Evolutionary conservation across 108 stramenopile species (phyloP).

Genomic region (Discostella stelligeroides): DNA sequence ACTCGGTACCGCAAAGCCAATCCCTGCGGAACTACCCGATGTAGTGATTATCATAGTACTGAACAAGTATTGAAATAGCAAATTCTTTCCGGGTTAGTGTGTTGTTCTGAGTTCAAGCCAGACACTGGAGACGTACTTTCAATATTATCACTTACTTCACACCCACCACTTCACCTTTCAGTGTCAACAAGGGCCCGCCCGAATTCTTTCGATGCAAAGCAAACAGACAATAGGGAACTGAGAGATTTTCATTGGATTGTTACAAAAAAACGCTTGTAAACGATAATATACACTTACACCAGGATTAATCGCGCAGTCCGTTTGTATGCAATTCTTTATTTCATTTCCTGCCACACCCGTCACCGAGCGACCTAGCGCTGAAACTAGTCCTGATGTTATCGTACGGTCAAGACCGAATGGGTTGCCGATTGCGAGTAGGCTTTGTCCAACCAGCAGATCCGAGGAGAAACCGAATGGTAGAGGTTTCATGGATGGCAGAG

Average conservation of each 20-base stretch:
- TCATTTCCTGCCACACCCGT: conserved; percentile 65
- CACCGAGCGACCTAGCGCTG: conserved; percentile 86
- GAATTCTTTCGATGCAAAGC: conserved; percentile 43
- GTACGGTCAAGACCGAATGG: conserved; percentile 87
- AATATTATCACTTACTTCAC: conserved; percentile 88
- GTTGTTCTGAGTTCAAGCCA: conserved; percentile 85
- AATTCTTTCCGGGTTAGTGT: conserved; percentile 85
- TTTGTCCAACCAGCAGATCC: conserved; percentile 84
- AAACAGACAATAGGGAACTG: background rate
- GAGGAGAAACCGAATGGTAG: conserved; percentile 62
- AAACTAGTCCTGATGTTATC: conserved; percentile 85
- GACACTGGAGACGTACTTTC: conserved; percentile 73
- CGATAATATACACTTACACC: too few species aligned
- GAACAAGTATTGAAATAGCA: conserved; percentile 21
- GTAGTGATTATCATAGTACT: conserved; percentile 93
- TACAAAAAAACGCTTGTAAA: too few species aligned
- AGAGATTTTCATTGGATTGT: too few species aligned
- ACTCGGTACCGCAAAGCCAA: conserved; percentile 95
- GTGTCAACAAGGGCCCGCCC: conserved; percentile 90
- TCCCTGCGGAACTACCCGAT: conserved; percentile 85
- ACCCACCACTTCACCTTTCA: conserved; percentile 82
- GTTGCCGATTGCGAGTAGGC: conserved; percentile 91
- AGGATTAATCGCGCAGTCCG: conserved; percentile 95
- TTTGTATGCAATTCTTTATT: conserved; percentile 86
- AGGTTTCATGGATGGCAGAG: conserved; percentile 1